phyloP scores from a whole-genome alignment of 768 basidiomycete genomes.

The Tylopilus subfusipes region DNA sequence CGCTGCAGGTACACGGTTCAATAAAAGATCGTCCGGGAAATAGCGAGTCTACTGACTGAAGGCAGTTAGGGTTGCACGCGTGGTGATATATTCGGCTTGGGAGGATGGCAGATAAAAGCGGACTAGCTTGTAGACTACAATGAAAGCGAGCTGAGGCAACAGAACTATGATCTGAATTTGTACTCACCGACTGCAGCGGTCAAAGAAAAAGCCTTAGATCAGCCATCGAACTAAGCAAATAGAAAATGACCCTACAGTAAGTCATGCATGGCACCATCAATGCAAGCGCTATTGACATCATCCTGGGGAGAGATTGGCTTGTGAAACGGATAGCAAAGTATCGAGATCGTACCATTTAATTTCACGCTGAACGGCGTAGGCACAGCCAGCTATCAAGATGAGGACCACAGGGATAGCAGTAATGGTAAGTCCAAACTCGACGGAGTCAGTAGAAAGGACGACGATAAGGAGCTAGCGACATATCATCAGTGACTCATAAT shows the following conservation, averaged over 20 bases:
- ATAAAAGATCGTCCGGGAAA: not conserved
- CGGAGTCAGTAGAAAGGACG: slow-evolving; percentile 57
- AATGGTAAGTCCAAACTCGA: slow-evolving; percentile 80
- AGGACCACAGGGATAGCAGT: slow-evolving; percentile 81
- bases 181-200: slow-evolving; percentile 28
- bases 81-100: slow-evolving; percentile 55
- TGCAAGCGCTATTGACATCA: slow-evolving; percentile 68
- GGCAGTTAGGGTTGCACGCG: slow-evolving; percentile 72
- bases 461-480: slow-evolving; percentile 70
- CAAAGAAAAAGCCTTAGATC: not conserved
- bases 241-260: slow-evolving; percentile 56
- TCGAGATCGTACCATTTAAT: slow-evolving; percentile 59
- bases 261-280: slow-evolving; percentile 75
- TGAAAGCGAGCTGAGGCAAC: not conserved
- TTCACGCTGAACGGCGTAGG: slow-evolving; percentile 72
- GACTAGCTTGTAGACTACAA: slow-evolving; percentile 76
- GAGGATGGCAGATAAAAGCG: slow-evolving; percentile 72
- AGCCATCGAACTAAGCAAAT: not conserved
- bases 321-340: not conserved
- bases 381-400: slow-evolving; percentile 59
- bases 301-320: slow-evolving; percentile 30
- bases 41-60: slow-evolving; percentile 56
- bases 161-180: not conserved
- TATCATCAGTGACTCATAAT: not conserved
- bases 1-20: slow-evolving; percentile 39